Evolutionary conservation across 257 asterid species (phyloP), one percentile per base, ranked within the genome.

Genomic region (Galeopsis tetrahit): DNA sequence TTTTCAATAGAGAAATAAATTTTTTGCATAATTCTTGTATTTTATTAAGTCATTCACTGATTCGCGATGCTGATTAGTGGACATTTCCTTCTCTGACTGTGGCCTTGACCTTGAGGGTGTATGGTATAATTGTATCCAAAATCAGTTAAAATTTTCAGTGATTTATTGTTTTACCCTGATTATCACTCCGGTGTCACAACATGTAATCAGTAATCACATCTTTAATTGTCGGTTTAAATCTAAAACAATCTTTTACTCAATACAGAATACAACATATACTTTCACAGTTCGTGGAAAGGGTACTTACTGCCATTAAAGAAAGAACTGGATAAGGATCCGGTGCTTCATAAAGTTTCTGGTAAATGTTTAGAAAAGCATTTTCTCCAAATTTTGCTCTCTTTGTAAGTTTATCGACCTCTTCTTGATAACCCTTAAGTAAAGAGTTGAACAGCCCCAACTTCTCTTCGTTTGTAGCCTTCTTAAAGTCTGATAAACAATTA

Each of bases 351-450:
- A 95, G 89, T 76, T 95, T 95, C 83, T 92, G 99, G 80, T 95
- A 95, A 79, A 95, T 92, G 85, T 90, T 95, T 53, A 95, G 99
- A 78, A 92, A 95, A 67, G 99, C 90, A 82, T 95, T 92, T 84
- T 95, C 99, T 77, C 98, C 99, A 70, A 84, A 95, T 70, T 92
- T 92, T 0, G 98, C 98, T 81, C 99, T 85, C 83, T 95, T 95
- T 74, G 98, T 95, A 70, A 95, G 97, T 61, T 92, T 95, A 85
- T 95, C 99, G 70, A 95, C 98, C 88, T 95, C 99, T 85, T 95
- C 99, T 84, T 95, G 98, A 81, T 87, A 92, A 71, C 95, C 96
- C 93, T 88, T 95, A n/a, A 95, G 96, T 63, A 95, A 86, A 38
- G 93, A 86, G 77, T 83, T 92, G 81, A 95, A 92, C 82, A 92